Evolutionary conservation across 31 red algal species (phyloP), one percentile per base, ranked within the genome.

Genomic region (Bonnemaisonia californica): DNA sequence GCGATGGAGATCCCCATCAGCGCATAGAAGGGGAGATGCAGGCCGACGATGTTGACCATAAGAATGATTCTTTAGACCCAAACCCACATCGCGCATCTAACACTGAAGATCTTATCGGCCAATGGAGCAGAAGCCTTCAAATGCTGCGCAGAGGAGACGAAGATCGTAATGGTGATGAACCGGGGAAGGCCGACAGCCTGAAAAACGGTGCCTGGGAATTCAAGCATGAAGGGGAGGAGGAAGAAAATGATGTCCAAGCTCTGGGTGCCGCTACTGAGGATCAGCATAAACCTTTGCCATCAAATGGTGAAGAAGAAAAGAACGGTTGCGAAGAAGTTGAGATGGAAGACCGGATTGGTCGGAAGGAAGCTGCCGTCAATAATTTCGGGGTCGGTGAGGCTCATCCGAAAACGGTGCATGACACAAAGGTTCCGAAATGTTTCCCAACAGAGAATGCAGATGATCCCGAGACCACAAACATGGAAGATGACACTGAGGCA

Each of bases 201-300:
- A 42, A 4, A 35, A 35, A n/a, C 1, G 54, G 57, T 9, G 67
- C 41, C 21, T 19, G 32, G 22, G 29, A 59, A 28, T 36, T 37
- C 7, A 70, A 60, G 24, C n/a, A 73, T 57, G 69, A 30, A 11
- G 13, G 31, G 12, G 48, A 83, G 26, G 48, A 42, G 62, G 55
- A 83, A 61, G 21, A 64, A 28, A 32, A 69, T 34, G 62, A 66
- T 47, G 37, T 12, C 33, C 28, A 66, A 66, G 81, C 62, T 11
- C 57, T 86, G 18, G 83, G 61, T 29, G 68, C 74, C 12, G 81
- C 81, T 21, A 86, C 83, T 8, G 70, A 77, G 19, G 86, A 95
- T 40, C 92, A 95, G 71, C 92, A 95, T 33, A 69, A 58, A 7
- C 79, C 92, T 12, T 37, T 94, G 28, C 77, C 81, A 26, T 59